Base-by-base conservation (phyloP, 257 asterid genomes). In the Craterostigma plantagineum region DNA sequence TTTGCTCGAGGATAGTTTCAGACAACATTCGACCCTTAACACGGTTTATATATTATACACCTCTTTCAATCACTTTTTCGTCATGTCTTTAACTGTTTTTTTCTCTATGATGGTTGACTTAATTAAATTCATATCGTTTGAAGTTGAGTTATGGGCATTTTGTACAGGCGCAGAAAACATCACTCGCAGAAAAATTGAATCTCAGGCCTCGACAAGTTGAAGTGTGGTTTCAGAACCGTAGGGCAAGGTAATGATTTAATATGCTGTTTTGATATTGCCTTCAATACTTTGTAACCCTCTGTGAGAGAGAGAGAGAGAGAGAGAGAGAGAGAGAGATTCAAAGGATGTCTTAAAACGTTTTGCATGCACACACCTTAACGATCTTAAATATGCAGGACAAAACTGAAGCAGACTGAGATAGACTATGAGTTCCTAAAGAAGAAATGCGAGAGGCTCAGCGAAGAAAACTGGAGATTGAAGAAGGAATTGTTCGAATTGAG, bases 171-270 rank as follows among this genome's bases (percentile, higher is more conserved):
- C 70, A 69, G 33, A 78, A 71, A 52, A 70, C 61, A 7, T 30
- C 51, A 33, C 75, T 79, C 38, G 80, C 92, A 16, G 68, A 58
- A 16, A 69, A 61, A 38, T 50, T 79, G 67, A 69, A 65, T 43
- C 78, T 79, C 42, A 70, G 63, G 44, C 80, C 83, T 15, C 48
- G 92, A 46, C 92, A 79, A 61, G 82, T 79, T 0, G 87, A 79
- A 61, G 87, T 79, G 62, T 79, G 92, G 92, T 79, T 79, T 63
- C 87, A 79, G 34, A 79, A 79, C 57, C 51, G 87, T 56, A 69
- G 92, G 67, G 92, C 92, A 13, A 75, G 83, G 87, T 75, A 27
- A 46, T 7, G 16, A 15, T 7, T 16, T 23, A n/a, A 2, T 11
- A 45, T 38, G 11, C 0, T 30, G 36, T 9, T 8, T 18, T 45